Evolutionary conservation across 768 basidiomycete genomes (phyloP).

Genomic region (Psilocybe sp.): DNA sequence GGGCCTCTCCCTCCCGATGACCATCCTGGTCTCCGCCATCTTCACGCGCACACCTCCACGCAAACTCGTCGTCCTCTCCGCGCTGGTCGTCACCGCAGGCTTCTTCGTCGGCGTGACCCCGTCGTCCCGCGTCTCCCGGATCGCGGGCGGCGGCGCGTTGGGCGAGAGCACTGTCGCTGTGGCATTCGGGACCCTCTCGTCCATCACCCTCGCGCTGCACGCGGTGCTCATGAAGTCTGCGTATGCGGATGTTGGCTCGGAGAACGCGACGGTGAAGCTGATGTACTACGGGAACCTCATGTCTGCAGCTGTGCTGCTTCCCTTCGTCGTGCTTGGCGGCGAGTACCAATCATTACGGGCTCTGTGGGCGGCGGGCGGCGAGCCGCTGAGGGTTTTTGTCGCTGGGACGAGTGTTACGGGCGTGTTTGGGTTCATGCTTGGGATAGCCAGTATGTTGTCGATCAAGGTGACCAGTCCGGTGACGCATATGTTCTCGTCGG

Average conservation of each 20-base stretch:
- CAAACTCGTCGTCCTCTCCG: constrained; percentile 57
- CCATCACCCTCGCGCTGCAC: constrained; percentile 71
- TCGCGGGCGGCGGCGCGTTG: constrained; percentile 23
- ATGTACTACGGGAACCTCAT: constrained; percentile 78
- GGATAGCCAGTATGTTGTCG: constrained; percentile 72
- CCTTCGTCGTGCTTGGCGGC: constrained; percentile 61
- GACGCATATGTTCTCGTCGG: constrained; percentile 75
- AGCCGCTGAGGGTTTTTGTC: constrained; percentile 10
- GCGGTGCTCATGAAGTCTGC: constrained; percentile 80
- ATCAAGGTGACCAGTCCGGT: constrained; percentile 86
- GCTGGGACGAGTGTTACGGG: constrained; percentile 44
- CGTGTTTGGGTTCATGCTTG: constrained; percentile 75
- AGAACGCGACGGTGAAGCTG: constrained; percentile 61
- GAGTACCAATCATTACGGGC: constrained; percentile 53
- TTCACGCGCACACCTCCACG: constrained; percentile 61
- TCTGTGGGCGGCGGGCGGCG: constrained; percentile 30
- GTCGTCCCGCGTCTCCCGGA: constrained; percentile 39
- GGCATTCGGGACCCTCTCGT: constrained; percentile 65
- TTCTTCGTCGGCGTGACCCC: constrained; percentile 68
- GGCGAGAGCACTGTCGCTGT: constrained; percentile 36
- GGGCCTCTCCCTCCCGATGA: constrained; percentile 76
- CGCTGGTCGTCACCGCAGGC: constrained; percentile 67
- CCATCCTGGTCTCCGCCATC: constrained; percentile 65
- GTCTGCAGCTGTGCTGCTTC: constrained; percentile 55
- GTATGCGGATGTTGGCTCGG: constrained; percentile 57